phyloP scores from a whole-genome alignment of 23 red algal genomes.

The Gracilaria domingensis region DNA sequence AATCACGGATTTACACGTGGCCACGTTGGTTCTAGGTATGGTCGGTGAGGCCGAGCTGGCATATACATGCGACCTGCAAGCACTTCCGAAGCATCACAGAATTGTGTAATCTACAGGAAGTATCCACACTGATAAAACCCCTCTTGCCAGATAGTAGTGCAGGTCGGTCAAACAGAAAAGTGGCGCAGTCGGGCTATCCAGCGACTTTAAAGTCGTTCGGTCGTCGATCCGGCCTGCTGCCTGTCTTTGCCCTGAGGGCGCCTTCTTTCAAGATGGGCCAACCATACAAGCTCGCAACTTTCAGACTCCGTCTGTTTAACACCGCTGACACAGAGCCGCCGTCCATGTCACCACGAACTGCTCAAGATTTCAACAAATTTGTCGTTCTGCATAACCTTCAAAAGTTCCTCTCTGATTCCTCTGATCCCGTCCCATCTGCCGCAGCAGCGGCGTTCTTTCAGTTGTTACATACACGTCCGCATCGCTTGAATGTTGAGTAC shows the following conservation, averaged over 20 bases:
- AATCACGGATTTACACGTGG: too few species aligned
- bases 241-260: neutral
- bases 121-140: too few species aligned
- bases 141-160: too few species aligned
- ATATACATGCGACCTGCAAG: too few species aligned
- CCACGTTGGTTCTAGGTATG: too few species aligned
- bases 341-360: neutral
- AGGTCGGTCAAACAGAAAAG: too few species aligned
- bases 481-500: neutral
- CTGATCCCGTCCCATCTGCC: neutral
- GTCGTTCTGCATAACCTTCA: neutral
- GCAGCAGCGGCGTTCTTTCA: slow-evolving; percentile 22
- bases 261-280: neutral
- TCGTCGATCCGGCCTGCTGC: neutral
- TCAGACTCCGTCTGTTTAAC: neutral
- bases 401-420: neutral
- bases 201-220: neutral
- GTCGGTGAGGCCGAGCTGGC: too few species aligned
- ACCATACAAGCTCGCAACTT: neutral
- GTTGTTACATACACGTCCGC: neutral
- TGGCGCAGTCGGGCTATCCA: too few species aligned
- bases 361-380: neutral
- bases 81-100: too few species aligned
- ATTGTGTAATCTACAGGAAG: too few species aligned
- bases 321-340: neutral